Percentiles rank a stretch among this genome's conserved stretches.
Conservation (phyloP, 345 rosid species). For the Anacardium occidentale region DNA sequence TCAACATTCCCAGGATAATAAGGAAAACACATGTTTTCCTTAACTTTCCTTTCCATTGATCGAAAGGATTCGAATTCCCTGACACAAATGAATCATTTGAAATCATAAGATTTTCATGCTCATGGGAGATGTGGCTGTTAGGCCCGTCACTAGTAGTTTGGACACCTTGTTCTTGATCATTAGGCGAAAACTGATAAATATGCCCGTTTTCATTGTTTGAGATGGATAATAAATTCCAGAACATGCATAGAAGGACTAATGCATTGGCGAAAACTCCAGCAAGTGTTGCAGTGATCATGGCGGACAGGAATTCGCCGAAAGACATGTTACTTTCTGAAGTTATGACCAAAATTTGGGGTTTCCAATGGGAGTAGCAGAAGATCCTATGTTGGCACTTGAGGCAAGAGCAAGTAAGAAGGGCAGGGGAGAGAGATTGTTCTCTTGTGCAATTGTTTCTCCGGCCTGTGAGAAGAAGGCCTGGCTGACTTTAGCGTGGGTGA, state of each 20-base stretch:
- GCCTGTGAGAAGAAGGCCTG: slow-evolving; percentile 74
- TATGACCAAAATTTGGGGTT: slow-evolving; percentile 80
- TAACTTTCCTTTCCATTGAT: slow-evolving; percentile 37
- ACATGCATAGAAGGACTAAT: slow-evolving; percentile 54
- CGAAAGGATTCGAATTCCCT: slow-evolving; percentile 33
- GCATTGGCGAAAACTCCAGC: slow-evolving; percentile 61
- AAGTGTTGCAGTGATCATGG: slow-evolving; percentile 63
- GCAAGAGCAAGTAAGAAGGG: slow-evolving; percentile 83
- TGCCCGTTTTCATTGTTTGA: slow-evolving; percentile 41
- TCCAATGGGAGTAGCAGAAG: slow-evolving; percentile 84
- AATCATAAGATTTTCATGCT: no score
- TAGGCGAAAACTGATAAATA: slow-evolving; percentile 64
- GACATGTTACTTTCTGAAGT: slow-evolving; percentile 67
- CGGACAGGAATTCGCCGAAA: slow-evolving; percentile 54
- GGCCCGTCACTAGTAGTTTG: no score
- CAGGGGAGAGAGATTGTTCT: slow-evolving; percentile 73
- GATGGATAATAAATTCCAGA: slow-evolving; percentile 59
- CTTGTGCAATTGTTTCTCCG: slow-evolving; percentile 61
- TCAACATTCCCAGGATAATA: slow-evolving; percentile 62
- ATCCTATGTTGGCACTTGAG: slow-evolving; percentile 83
- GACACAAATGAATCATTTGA: slow-evolving; percentile 23
- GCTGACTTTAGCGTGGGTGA: slow-evolving; percentile 83
- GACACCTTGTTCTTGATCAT: slow-evolving; percentile 34
- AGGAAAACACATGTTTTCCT: slow-evolving; percentile 67
- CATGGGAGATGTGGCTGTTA: slow-evolving; percentile 24